These are phyloP conservation scores for Orychophragmus violaceus DNA, from an alignment of 345 rosid species.

Conservation along the genomic window DNA sequence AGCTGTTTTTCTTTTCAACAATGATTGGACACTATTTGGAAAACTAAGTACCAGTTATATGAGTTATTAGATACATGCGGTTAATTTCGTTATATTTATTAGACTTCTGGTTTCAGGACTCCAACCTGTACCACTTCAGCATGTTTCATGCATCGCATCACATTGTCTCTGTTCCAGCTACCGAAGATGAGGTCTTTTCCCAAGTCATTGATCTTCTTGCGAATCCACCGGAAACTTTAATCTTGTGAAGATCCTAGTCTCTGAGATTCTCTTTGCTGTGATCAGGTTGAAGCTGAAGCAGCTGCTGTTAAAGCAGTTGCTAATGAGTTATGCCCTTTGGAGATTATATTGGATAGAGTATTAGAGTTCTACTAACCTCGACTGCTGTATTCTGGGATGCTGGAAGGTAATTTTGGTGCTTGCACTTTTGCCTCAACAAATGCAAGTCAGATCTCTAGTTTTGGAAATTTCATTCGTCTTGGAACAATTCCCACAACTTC, in stretches of 20 bases:
- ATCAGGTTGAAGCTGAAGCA: conserved; percentile 79
- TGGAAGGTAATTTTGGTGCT: conserved; percentile 66
- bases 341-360: conserved; percentile 76
- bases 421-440: neutral
- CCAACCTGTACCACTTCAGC: conserved; percentile 78
- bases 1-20: neutral
- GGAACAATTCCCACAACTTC: too few species aligned
- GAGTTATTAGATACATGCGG: too few species aligned
- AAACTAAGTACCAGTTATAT: neutral
- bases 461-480: too few species aligned
- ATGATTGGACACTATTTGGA: neutral
- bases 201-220: neutral
- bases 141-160: conserved; percentile 95
- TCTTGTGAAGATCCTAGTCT: neutral
- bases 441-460: neutral
- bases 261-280: neutral
- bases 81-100: conserved; percentile 33
- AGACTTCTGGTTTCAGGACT: conserved; percentile 97
- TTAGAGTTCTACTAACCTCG: conserved; percentile 80
- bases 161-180: conserved; percentile 62
- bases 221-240: neutral
- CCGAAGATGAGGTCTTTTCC: conserved; percentile 60
- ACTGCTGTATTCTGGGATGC: conserved; percentile 94
- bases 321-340: conserved; percentile 56
- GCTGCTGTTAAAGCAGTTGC: conserved; percentile 51